Conservation (phyloP, 1,139 yeast species). For the Debaryomyces subglobosus region DNA sequence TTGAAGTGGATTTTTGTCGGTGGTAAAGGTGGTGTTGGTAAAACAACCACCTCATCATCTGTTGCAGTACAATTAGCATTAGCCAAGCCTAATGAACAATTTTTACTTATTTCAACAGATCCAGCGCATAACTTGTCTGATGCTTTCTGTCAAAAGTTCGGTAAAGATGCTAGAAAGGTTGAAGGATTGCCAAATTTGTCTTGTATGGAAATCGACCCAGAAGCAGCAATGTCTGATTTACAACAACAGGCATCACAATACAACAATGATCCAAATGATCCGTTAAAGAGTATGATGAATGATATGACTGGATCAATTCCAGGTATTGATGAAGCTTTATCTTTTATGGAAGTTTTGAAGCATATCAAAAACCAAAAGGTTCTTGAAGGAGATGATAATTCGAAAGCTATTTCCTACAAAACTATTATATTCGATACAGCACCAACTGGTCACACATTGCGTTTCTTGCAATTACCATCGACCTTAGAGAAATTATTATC, state of each 20-base stretch:
- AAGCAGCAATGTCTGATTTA: conserved; percentile 89
- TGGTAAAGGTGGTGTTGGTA: conserved; percentile 99
- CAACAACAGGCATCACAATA: conserved; percentile 61
- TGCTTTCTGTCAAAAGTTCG: conserved; percentile 97
- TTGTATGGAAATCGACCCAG: conserved; percentile 98
- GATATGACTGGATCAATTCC: conserved; percentile 96
- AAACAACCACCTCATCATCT: conserved; percentile 95
- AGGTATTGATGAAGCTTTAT: conserved; percentile 96
- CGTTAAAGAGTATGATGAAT: conserved; percentile 73
- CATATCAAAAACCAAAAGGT: conserved; percentile 81
- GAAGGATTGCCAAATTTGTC: conserved; percentile 85
- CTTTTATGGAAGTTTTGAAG: conserved; percentile 96
- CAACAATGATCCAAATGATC: conserved; percentile 61
- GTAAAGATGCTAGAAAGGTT: conserved; percentile 92
- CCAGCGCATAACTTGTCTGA: conserved; percentile 98
- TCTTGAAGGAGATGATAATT: conserved; percentile 16
- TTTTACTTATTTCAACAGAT: conserved; percentile 90
- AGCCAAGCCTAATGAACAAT: conserved; percentile 78
- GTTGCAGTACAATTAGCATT: conserved; percentile 88
- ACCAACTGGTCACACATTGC: conserved; percentile 95
- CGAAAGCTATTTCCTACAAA: conserved; percentile 54
- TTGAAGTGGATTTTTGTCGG: conserved; percentile 98
- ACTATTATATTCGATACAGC: conserved; percentile 97
- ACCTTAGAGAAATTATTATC: conserved; percentile 85
- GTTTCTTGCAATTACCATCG: conserved; percentile 91